phyloP scores from a whole-genome alignment of 2,329 filamentous ascomycete genomes.

The Myriangium duriaei region DNA sequence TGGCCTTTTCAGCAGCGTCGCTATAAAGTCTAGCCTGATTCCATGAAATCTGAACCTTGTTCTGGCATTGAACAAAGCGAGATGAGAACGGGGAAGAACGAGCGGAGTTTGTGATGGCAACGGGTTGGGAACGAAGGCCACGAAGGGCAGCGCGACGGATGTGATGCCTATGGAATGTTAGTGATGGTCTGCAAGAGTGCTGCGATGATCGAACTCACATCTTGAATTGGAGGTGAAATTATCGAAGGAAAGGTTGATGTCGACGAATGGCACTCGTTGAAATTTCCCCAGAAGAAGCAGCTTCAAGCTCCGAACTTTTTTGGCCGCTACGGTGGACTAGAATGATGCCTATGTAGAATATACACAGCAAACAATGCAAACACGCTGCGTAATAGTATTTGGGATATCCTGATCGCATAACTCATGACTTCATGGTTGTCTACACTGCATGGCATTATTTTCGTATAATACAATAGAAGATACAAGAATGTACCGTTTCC shows the following conservation, averaged over 20 bases:
- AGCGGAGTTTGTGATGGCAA: conserved; percentile 31
- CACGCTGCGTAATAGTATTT: not conserved
- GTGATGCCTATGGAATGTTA: conserved; percentile 35
- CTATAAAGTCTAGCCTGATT: conserved; percentile 37
- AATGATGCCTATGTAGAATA: too few species aligned
- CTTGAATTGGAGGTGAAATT: too few species aligned
- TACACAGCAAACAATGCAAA: not conserved
- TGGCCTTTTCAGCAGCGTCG: conserved; percentile 28
- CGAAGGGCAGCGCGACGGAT: conserved; percentile 46
- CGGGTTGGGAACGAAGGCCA: conserved; percentile 36
- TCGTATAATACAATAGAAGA: not conserved
- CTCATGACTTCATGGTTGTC: not conserved
- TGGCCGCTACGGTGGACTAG: not conserved
- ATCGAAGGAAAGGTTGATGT: too few species aligned
- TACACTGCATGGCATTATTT: not conserved
- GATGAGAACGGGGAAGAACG: conserved; percentile 29
- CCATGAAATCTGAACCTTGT: conserved; percentile 12
- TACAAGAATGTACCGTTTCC: too few species aligned
- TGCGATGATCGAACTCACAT: not conserved
- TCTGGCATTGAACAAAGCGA: not conserved
- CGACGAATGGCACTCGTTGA: too few species aligned
- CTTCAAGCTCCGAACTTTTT: not conserved
- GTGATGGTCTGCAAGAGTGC: too few species aligned
- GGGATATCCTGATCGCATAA: not conserved
- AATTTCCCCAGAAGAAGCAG: not conserved